phyloP scores from a whole-genome alignment of 2,329 filamentous ascomycete genomes.

The Microsporum canis region DNA sequence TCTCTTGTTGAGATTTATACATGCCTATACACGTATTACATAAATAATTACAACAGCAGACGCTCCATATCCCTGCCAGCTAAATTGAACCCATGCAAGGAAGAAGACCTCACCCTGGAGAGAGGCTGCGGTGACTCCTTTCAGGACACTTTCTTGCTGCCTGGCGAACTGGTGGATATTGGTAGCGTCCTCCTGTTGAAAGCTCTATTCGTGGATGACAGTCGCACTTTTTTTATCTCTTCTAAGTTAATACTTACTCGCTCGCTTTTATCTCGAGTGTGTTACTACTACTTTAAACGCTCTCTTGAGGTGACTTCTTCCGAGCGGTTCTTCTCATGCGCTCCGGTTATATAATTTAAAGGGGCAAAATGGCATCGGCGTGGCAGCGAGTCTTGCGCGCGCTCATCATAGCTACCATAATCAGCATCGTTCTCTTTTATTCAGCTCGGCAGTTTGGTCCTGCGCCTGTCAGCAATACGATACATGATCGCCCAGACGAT shows the following conservation, averaged over 20 bases:
- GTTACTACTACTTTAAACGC: not conserved
- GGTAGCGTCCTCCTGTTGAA: not conserved
- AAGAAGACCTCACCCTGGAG: not conserved
- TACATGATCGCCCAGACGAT: not conserved
- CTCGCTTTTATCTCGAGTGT: not conserved
- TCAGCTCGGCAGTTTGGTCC: not conserved
- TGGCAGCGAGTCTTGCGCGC: not conserved
- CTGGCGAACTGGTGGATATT: not conserved
- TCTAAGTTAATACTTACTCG: not conserved
- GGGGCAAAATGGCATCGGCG: not conserved
- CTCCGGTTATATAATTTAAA: not conserved
- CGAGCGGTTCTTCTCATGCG: too few relatives aligned
- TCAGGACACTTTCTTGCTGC: not conserved
- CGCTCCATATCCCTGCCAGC: not conserved
- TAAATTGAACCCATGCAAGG: not conserved
- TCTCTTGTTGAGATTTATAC: not conserved
- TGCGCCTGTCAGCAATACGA: not conserved
- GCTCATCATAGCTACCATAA: not conserved
- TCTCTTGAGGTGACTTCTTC: not conserved
- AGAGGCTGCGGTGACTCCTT: not conserved
- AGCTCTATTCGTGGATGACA: not conserved
- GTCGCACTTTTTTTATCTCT: not conserved
- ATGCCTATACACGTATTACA: too few relatives aligned
- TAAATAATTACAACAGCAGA: not conserved
- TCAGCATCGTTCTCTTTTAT: not conserved